Conservation (phyloP, 441 rosid species). For the Hura crepitans region DNA sequence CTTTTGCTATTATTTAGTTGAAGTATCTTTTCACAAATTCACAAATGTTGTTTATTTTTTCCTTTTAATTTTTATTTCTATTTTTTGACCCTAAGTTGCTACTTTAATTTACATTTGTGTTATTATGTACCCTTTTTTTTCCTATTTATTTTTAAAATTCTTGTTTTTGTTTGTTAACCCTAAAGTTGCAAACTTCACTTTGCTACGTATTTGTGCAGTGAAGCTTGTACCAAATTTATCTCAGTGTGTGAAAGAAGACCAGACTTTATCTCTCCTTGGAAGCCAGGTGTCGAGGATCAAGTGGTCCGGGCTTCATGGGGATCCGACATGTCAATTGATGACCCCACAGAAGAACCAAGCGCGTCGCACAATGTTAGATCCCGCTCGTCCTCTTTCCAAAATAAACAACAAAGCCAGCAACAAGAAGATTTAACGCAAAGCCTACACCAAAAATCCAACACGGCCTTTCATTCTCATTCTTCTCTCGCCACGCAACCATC, state of each 20-base stretch:
- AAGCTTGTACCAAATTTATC: slow-evolving; percentile 74
- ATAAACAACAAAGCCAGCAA: slow-evolving; percentile 32
- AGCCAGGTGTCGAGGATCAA: slow-evolving; percentile 53
- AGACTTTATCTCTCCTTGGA: slow-evolving; percentile 61
- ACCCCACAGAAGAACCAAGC: slow-evolving; percentile 51
- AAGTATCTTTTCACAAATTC: too few relatives aligned
- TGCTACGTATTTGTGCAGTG: slow-evolving; percentile 48
- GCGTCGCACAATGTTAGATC: slow-evolving; percentile 32
- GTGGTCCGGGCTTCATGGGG: slow-evolving; percentile 71
- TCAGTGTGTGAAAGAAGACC: slow-evolving; percentile 76
- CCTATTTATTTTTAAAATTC: not conserved
- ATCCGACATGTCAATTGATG: slow-evolving; percentile 96
- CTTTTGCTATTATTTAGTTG: not conserved
- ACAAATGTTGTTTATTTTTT: too few relatives aligned
- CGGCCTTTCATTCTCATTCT: slow-evolving; percentile 31
- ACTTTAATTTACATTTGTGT: slow-evolving; percentile 7
- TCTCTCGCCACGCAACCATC: slow-evolving; percentile 23
- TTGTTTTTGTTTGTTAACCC: not conserved
- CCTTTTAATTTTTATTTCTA: too few relatives aligned
- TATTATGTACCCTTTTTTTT: not conserved
- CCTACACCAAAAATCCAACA: slow-evolving; percentile 38
- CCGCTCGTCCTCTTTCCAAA: too few relatives aligned
- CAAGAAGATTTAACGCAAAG: slow-evolving; percentile 35
- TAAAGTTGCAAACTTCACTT: slow-evolving; percentile 16
- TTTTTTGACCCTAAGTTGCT: not conserved